Base-by-base conservation (phyloP, 768 basidiomycete species). In the Boletus rufocinnamomeus region DNA sequence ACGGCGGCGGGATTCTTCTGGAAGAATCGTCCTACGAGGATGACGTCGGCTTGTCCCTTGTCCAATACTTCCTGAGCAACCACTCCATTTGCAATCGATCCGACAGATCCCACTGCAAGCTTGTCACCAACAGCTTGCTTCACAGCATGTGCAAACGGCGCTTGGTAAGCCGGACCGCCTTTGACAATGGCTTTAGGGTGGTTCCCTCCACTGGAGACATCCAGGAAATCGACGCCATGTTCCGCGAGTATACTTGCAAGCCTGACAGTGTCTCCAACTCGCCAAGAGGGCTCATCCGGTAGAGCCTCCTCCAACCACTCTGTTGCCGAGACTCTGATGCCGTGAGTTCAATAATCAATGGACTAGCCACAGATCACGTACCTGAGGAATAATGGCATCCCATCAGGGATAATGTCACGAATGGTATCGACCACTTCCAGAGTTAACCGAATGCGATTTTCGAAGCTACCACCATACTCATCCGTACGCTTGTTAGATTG, bases 301-400 rank as follows among this genome's bases (percentile, higher is more conserved):
- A 81, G 71, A 5, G 77, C 74, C 56, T 82, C 78, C 62, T 86
- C 84, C 9, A 89, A 74, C 86, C 89, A 89, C 57, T 93, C 92
- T 0, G 84, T 86, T 1, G 84, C 92, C 43, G 86, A 87, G 25
- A 93, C 72, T 23, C 85, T 28, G 57, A 41, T 41, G 16, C 21
- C 21, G 47, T 58, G n/a, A 51, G 46, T 54, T 6, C 25, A 16
- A 27, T 34, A 9, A 35, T 17, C 10, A 19, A 8, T 14, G 40
- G 5, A 49, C 37, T 47, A 2, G 37, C 3, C 62, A 35, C 17
- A 37, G 13, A 44, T 25, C n/a, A 3, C 75, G 28, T 62, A 84
- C 85, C 91, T 80, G 54, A 88, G 76, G 73, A 93, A 91, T 19
- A 94, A 73, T 1, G 93, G 89, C 78, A 84, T 85, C 14, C 77